Evolutionary conservation across 352 stramenopile genomes (phyloP), one percentile per base, ranked within the genome.

Genomic region (Ophiocytium majus): DNA sequence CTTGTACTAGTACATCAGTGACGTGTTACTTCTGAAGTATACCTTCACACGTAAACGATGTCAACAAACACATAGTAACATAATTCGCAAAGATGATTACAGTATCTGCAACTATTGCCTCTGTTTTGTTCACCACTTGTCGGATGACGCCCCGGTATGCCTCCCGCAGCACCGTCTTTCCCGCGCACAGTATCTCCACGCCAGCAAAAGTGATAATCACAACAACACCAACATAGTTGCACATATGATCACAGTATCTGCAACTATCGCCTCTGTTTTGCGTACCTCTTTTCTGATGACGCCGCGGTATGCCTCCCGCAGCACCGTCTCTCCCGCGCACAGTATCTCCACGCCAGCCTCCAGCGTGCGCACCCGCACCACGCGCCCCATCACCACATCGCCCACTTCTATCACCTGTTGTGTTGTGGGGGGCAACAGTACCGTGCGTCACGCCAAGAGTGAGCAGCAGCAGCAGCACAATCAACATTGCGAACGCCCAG

Each of bases 231-330:
- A n/a, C n/a, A n/a, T n/a, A n/a, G n/a, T n/a, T n/a, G 63, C 31
- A 28, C 63, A 0, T 28, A 74, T 31, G 23, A 74, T 23, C 23
- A 74, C 63, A 23, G n/a, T 23, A 74, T 23, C 63, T 5, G n/a
- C 23, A 23, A 31, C 63, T 74, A 31, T 23, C 9, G 10, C 63
- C 63, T 0, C 0, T 10, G n/a, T 71, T 71, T 35, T 36, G 76
- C 84, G 23, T 76, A 85, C 84, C 84, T 88, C 89, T 43, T 89
- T 90, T 14, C 82, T 86, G 19, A 91, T 79, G 36, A 91, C 88
- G 57, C 89, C 89, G 28, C 79, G 50, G 76, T 85, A 83, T 33
- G 83, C 49, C 50, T 89, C 82, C 83, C 86, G 84, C 50, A 89
- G 76, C 10, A 88, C 82, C 10, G 84, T 88, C 23, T 85, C 79